Evolutionary conservation across 331 rosid genomes (phyloP).

Genomic region (Phaseolus coccineus): DNA sequence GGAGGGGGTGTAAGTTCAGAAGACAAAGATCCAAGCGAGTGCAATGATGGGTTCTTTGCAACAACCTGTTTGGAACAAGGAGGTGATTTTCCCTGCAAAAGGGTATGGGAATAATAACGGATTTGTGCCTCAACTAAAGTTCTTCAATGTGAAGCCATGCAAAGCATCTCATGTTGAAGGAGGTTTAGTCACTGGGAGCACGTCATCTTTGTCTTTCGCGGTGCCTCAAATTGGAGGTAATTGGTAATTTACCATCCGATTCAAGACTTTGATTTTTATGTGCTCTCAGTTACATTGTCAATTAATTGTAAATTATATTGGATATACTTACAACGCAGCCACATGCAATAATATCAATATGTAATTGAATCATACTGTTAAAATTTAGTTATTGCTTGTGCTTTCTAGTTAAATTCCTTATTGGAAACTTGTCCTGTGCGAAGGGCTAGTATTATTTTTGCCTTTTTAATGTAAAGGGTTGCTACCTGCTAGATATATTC

Average conservation of each 20-base stretch:
- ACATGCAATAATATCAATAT: not conserved
- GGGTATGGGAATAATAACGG: slow-evolving; percentile 44
- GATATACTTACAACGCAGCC: not conserved
- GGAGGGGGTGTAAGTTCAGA: slow-evolving; percentile 14
- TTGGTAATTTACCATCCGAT: slow-evolving; percentile 6
- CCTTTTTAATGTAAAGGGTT: not conserved
- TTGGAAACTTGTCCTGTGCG: not conserved
- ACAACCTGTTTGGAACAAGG: slow-evolving; percentile 62
- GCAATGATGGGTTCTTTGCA: slow-evolving; percentile 74
- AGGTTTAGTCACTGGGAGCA: slow-evolving; percentile 56
- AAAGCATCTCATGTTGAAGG: slow-evolving; percentile 59
- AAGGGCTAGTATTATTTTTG: not conserved
- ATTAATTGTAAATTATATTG: not conserved
- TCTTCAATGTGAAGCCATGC: slow-evolving; percentile 52
- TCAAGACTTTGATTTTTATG: not conserved
- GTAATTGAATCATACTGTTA: not conserved
- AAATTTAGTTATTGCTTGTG: not conserved
- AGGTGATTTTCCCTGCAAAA: slow-evolving; percentile 49
- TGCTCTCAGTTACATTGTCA: not conserved
- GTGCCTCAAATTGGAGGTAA: slow-evolving; percentile 70
- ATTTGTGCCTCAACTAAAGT: slow-evolving; percentile 49
- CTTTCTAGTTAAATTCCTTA: not conserved
- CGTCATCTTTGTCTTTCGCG: slow-evolving; percentile 54
- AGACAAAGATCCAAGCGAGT: slow-evolving; percentile 64
- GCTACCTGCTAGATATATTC: not conserved